Evolutionary conservation across 2,329 filamentous ascomycete species (phyloP).

Genomic region (Beauveria sp.): DNA sequence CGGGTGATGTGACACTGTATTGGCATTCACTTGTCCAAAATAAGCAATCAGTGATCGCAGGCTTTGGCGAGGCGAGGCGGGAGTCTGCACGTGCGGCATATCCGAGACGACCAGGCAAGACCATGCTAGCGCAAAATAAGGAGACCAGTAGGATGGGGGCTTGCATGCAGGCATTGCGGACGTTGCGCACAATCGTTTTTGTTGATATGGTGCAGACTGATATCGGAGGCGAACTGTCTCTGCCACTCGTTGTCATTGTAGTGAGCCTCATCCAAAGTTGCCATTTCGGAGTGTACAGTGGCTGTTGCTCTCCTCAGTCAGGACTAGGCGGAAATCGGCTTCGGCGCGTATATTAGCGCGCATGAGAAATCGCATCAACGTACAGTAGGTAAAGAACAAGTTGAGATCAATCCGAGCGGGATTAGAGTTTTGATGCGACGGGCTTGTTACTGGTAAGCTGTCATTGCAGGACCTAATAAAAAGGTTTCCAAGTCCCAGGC

Average conservation of each 20-base stretch:
- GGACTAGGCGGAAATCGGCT: neutral
- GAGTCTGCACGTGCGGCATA: neutral
- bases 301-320: too few species aligned
- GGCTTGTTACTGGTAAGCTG: neutral
- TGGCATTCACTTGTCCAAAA: neutral
- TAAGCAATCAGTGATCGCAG: neutral
- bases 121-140: neutral
- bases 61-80: neutral
- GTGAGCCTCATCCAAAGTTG: neutral
- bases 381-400: neutral
- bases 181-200: neutral
- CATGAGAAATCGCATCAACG: neutral
- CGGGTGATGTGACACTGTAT: neutral
- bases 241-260: too few species aligned
- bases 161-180: neutral
- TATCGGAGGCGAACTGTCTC: neutral
- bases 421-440: constrained; percentile 1
- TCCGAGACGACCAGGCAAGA: neutral
- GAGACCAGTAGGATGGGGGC: neutral
- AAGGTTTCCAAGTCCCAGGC: neutral
- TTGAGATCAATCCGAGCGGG: neutral
- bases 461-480: neutral
- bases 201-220: neutral
- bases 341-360: neutral
- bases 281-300: neutral